Percentiles rank a stretch among this genome's conserved stretches.
These are phyloP conservation scores for Ogataea glucozyma DNA, from an alignment of 805 yeast species.

Conservation along the genomic window DNA sequence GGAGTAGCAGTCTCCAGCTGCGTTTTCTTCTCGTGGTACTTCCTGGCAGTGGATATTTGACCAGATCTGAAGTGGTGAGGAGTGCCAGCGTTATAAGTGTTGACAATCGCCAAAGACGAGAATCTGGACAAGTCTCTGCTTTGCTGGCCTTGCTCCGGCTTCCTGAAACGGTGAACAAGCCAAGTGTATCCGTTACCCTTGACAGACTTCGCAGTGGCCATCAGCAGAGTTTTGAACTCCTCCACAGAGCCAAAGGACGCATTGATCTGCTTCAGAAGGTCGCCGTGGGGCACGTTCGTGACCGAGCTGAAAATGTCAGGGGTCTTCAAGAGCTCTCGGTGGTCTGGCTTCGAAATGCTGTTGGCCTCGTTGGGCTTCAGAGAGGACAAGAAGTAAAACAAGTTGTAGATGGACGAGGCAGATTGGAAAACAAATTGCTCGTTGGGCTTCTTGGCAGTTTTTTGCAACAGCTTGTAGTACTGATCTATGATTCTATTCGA, in stretches of 20 bases:
- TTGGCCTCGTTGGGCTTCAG: conserved; percentile 32
- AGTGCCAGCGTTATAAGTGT: conserved; percentile 88
- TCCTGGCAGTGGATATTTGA: conserved; percentile 45
- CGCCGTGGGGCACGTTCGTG: conserved; percentile 24
- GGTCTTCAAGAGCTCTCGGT: conserved; percentile 40
- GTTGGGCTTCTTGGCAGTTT: conserved; percentile 47
- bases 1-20: conserved; percentile 15
- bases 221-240: conserved; percentile 70
- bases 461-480: conserved; percentile 38
- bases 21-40: conserved; percentile 28
- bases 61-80: conserved; percentile 66
- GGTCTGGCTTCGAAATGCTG: conserved; percentile 25
- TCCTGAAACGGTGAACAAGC: conserved; percentile 65
- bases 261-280: conserved; percentile 48
- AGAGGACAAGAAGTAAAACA: conserved; percentile 50
- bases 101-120: conserved; percentile 62
- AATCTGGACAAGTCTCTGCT: conserved; percentile 26
- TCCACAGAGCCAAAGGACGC: conserved; percentile 72
- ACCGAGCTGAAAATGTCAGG: conserved; percentile 34
- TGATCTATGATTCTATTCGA: conserved; percentile 32
- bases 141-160: conserved; percentile 25
- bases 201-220: conserved; percentile 67
- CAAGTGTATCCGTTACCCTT: conserved; percentile 92
- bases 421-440: conserved; percentile 45
- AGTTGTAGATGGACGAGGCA: conserved; percentile 49